Evolutionary conservation across 140 eudicot species (phyloP).

Genomic region (Flaveria floridana): DNA sequence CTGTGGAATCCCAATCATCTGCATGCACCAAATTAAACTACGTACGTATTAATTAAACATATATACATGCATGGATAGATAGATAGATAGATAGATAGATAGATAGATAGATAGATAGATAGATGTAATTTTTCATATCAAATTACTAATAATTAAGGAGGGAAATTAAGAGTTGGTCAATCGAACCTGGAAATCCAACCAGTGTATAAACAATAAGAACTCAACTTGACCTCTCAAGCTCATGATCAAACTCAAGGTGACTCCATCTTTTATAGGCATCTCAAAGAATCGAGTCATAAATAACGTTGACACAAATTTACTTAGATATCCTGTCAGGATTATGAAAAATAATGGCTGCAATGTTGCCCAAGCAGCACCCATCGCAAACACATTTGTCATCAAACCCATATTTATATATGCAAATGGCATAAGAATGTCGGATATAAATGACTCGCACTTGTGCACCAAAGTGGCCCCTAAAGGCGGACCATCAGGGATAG

Average conservation of each 20-base stretch:
- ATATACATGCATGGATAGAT: too few relatives aligned
- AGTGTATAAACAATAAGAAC: constrained; percentile 62
- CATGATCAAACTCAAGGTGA: constrained; percentile 66
- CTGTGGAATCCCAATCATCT: constrained; percentile 62
- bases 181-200: constrained; percentile 65
- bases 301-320: constrained; percentile 50
- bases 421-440: constrained; percentile 73
- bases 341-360: constrained; percentile 54
- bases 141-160: not conserved
- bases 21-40: constrained; percentile 34
- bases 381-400: constrained; percentile 49
- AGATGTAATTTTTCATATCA: too few relatives aligned
- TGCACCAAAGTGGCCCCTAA: constrained; percentile 77
- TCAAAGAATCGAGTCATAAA: constrained; percentile 44
- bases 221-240: constrained; percentile 87
- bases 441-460: constrained; percentile 54
- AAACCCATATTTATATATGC: constrained; percentile 64
- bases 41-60: too few relatives aligned
- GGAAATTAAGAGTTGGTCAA: not conserved
- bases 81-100: too few relatives aligned
- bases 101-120: too few relatives aligned
- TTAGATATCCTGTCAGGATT: constrained; percentile 40
- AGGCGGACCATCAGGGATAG: constrained; percentile 91
- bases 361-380: constrained; percentile 52
- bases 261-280: constrained; percentile 59